Conservation (phyloP, 192 early-diverging fungal species). For the Backusella morwellensis region DNA sequence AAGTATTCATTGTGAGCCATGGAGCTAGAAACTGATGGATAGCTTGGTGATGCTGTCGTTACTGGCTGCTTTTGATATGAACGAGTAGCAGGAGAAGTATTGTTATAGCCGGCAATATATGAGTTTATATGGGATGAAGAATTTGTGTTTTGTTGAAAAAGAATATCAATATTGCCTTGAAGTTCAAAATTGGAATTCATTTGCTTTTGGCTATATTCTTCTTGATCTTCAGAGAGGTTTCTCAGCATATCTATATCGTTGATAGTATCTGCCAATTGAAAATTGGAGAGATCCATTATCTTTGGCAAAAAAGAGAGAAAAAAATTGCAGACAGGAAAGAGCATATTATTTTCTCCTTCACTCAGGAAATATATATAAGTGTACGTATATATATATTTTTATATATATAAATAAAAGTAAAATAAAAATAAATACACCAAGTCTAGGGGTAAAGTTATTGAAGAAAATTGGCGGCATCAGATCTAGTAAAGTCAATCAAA, state of each 20-base stretch:
- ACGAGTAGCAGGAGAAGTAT: neutral
- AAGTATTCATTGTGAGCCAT: constrained; percentile 12
- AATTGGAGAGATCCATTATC: constrained; percentile 16
- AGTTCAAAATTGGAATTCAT: neutral
- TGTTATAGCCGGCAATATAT: neutral
- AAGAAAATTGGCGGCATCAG: neutral
- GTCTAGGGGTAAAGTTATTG: neutral
- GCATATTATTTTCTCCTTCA: neutral
- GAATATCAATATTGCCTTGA: neutral
- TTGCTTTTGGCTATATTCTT: neutral
- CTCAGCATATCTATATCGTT: constrained; percentile 17
- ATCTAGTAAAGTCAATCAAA: constrained; percentile 12
- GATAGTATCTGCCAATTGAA: constrained; percentile 13
- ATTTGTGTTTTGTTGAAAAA: constrained; percentile 2
- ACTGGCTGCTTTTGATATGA: neutral
- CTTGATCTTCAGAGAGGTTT: neutral
- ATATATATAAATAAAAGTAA: neutral
- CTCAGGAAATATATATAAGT: neutral
- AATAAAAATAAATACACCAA: neutral
- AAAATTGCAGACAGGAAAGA: neutral
- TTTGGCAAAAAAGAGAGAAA: neutral
- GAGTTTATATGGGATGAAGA: constrained; percentile 1
- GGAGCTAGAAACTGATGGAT: neutral
- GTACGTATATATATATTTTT: neutral
- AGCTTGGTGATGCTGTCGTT: neutral